Evolutionary conservation across 768 basidiomycete species (phyloP).

Genomic region (Polyporus arcularius): DNA sequence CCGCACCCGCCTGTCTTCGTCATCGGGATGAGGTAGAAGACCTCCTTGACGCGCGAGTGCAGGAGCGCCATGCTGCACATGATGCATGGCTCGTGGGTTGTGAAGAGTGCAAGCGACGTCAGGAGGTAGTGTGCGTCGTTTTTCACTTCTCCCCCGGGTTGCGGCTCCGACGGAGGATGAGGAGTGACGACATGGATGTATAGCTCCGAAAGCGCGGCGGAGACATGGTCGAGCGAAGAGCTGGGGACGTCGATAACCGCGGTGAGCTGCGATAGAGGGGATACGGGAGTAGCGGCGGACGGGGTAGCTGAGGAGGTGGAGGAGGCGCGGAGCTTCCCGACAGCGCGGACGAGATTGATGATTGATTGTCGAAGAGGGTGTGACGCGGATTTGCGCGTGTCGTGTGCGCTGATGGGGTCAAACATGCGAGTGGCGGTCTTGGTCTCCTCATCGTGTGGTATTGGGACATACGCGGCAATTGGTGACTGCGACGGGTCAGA

Average conservation of each 20-base stretch:
- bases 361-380: too few species aligned
- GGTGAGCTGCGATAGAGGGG: slow-evolving; percentile 5
- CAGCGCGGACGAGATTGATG: too few species aligned
- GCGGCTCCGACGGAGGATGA: not conserved
- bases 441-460: slow-evolving; percentile 43
- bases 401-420: too few species aligned
- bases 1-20: slow-evolving; percentile 85
- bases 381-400: too few species aligned
- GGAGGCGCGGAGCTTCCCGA: too few species aligned
- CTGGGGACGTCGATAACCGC: not conserved
- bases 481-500: slow-evolving; percentile 54
- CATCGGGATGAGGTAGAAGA: slow-evolving; percentile 77
- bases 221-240: slow-evolving; percentile 1
- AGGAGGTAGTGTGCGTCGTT: slow-evolving; percentile 88
- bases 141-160: not conserved
- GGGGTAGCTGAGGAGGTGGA: slow-evolving; percentile 1
- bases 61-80: slow-evolving; percentile 98
- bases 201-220: slow-evolving; percentile 8
- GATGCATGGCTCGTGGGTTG: slow-evolving; percentile 95
- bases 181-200: slow-evolving; percentile 8
- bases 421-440: too few species aligned
- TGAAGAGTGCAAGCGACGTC: slow-evolving; percentile 81
- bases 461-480: slow-evolving; percentile 70
- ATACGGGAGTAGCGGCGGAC: not conserved
- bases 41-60: slow-evolving; percentile 90